These are phyloP conservation scores for Ophiostoma pallidulum DNA, from an alignment of 2,329 filamentous ascomycete species.

Conservation along the genomic window DNA sequence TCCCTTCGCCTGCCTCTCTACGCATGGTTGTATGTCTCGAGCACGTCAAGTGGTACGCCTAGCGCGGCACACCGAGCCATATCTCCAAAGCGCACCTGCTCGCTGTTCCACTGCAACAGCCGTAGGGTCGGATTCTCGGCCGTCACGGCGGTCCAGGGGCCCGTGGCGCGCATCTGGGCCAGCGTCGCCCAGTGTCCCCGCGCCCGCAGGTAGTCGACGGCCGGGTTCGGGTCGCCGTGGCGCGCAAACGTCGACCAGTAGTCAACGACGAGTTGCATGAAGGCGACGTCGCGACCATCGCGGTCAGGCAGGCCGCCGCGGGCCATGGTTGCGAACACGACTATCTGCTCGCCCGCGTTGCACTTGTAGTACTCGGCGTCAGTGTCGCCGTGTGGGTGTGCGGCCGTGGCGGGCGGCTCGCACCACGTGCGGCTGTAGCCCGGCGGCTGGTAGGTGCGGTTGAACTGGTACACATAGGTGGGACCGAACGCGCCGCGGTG, in stretches of 20 bases:
- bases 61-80: conserved; percentile 18
- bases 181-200: conserved; percentile 24
- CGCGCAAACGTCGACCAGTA: conserved; percentile 28
- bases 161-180: conserved; percentile 20
- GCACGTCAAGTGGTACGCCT: conserved; percentile 16
- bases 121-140: conserved; percentile 16
- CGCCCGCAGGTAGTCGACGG: conserved; percentile 22
- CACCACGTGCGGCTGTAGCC: conserved; percentile 25
- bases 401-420: conserved; percentile 20
- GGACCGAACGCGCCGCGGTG: conserved; percentile 24
- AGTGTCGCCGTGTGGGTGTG: conserved; percentile 26
- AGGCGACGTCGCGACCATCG: conserved; percentile 27
- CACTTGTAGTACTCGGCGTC: conserved; percentile 32
- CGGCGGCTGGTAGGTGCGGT: conserved; percentile 29
- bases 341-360: conserved; percentile 30
- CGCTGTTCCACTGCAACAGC: conserved; percentile 22
- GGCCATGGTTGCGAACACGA: conserved; percentile 28
- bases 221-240: conserved; percentile 25
- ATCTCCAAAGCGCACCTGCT: conserved; percentile 18
- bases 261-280: conserved; percentile 25
- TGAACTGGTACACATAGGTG: conserved; percentile 30
- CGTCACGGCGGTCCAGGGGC: conserved; percentile 21
- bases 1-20: neutral
- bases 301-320: conserved; percentile 26
- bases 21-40: conserved; percentile 9